phyloP scores from a whole-genome alignment of 805 yeast species.

The Starmerella riodocensis region DNA sequence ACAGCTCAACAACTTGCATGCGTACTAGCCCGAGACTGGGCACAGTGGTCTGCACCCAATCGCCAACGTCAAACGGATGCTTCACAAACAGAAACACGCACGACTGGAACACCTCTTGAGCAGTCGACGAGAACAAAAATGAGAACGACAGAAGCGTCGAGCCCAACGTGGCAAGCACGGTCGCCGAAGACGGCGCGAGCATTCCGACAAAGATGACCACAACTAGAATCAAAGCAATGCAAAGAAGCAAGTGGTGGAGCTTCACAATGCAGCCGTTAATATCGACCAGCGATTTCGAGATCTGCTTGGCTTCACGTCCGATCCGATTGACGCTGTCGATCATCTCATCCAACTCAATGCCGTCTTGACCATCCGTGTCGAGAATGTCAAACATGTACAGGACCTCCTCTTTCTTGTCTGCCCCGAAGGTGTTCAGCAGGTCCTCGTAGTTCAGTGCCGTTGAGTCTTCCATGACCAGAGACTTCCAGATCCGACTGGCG shows the following conservation, averaged over 20 bases:
- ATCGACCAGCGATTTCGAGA: slow-evolving; percentile 29
- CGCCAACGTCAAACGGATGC: slow-evolving; percentile 34
- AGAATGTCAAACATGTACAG: slow-evolving; percentile 26
- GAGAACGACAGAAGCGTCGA: slow-evolving; percentile 30
- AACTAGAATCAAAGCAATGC: slow-evolving; percentile 26
- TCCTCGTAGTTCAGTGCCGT: slow-evolving; percentile 27
- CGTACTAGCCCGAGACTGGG: slow-evolving; percentile 20
- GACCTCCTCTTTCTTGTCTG: slow-evolving; percentile 24
- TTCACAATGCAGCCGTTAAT: slow-evolving; percentile 31
- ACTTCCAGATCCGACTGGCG: slow-evolving; percentile 32
- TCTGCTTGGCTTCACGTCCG: slow-evolving; percentile 27
- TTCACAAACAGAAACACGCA: slow-evolving; percentile 32
- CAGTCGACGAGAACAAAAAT: slow-evolving; percentile 29
- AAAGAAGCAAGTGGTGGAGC: slow-evolving; percentile 28
- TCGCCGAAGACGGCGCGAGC: slow-evolving; percentile 30
- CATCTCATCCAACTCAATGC: slow-evolving; percentile 29
- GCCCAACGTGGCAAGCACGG: slow-evolving; percentile 32
- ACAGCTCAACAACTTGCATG: slow-evolving; percentile 26
- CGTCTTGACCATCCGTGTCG: slow-evolving; percentile 29
- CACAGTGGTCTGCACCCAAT: slow-evolving; percentile 25
- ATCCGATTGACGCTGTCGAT: slow-evolving; percentile 25
- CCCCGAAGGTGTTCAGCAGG: slow-evolving; percentile 26
- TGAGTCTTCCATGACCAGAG: slow-evolving; percentile 30
- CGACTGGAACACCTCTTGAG: slow-evolving; percentile 30
- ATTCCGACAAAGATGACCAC: slow-evolving; percentile 31